These are phyloP conservation scores for Colletotrichum aenigma DNA, from an alignment of 2,329 filamentous ascomycete species.

Conservation along the genomic window DNA sequence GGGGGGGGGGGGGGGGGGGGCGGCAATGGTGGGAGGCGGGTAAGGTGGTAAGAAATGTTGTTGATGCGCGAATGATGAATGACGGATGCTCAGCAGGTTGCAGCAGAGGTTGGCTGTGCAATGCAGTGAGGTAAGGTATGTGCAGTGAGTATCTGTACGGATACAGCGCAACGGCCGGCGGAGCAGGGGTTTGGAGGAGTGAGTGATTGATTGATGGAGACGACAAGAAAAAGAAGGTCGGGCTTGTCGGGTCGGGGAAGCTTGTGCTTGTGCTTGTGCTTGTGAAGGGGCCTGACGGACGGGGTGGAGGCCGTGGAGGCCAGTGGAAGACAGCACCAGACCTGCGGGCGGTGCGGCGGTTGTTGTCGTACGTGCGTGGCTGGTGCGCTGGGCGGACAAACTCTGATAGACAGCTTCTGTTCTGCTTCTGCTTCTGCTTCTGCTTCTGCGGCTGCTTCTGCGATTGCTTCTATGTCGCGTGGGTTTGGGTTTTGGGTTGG, in stretches of 20 bases:
- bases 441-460: neutral
- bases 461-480: neutral
- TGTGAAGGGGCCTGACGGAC: neutral
- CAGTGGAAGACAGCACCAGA: too few species aligned
- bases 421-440: neutral
- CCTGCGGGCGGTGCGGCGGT: neutral
- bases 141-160: neutral
- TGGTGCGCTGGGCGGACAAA: neutral
- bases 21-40: neutral
- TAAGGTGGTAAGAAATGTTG: neutral
- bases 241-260: constrained; percentile 11
- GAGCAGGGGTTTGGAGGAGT: neutral
- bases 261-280: neutral
- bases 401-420: neutral
- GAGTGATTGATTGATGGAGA: neutral
- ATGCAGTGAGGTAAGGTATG: neutral
- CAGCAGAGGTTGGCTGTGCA: neutral
- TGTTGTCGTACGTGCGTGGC: neutral
- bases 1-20: neutral
- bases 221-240: neutral
- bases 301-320: neutral
- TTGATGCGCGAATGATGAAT: neutral
- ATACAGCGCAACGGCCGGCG: neutral
- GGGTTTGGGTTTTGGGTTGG: neutral
- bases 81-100: neutral